phyloP scores from a whole-genome alignment of 768 basidiomycete species.

The Tremella mesenterica region DNA sequence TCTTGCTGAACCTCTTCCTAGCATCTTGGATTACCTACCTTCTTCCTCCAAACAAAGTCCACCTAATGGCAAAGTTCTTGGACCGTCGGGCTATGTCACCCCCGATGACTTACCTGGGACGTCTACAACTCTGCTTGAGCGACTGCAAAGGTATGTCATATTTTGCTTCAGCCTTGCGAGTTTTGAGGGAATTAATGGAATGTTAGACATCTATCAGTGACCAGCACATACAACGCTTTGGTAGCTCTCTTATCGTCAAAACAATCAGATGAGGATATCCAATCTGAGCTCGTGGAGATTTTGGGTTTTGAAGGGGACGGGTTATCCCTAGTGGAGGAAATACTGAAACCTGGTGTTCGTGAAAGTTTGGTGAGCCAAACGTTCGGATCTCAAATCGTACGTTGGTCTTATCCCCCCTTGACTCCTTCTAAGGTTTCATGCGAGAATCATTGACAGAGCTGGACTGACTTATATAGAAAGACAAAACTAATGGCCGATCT shows the following conservation, averaged over 20 bases:
- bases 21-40: not conserved
- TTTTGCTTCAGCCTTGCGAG: not conserved
- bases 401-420: not conserved
- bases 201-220: constrained; percentile 27
- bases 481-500: not conserved
- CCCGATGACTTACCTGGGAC: not conserved
- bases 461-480: not conserved
- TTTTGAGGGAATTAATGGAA: not conserved
- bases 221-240: constrained; percentile 21
- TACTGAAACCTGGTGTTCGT: constrained; percentile 54
- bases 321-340: constrained; percentile 65
- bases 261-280: constrained; percentile 58
- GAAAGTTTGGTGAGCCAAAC: constrained; percentile 41
- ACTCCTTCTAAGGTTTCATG: too few relatives aligned
- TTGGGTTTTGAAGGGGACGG: constrained; percentile 65
- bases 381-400: not conserved
- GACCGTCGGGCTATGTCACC: not conserved
- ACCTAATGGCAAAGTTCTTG: too few relatives aligned
- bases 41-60: too few relatives aligned
- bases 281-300: constrained; percentile 66
- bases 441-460: too few relatives aligned
- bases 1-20: not conserved
- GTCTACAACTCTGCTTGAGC: not conserved
- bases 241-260: constrained; percentile 18
- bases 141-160: not conserved